These are phyloP conservation scores for Tetrapyrgos nigripes DNA, from an alignment of 1,284 basidiomycete genomes.

Conservation along the genomic window DNA sequence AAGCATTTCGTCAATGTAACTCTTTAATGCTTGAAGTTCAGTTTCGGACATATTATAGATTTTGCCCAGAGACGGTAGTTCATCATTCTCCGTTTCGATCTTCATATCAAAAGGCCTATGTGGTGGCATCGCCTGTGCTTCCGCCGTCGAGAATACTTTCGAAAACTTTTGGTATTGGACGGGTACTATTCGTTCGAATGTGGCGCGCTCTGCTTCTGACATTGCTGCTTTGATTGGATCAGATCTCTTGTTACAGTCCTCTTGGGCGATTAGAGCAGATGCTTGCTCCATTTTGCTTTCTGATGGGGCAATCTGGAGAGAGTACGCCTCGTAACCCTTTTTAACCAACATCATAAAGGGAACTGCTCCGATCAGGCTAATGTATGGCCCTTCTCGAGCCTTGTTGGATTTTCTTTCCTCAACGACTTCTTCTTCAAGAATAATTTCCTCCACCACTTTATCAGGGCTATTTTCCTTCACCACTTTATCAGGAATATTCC, in stretches of 20 bases:
- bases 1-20: not conserved
- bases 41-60: slow-evolving; percentile 8
- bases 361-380: not conserved
- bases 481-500: not conserved
- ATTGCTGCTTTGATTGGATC: not conserved
- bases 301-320: not conserved
- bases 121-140: not conserved
- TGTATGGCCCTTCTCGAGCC: not conserved
- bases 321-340: not conserved
- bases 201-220: not conserved
- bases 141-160: slow-evolving; percentile 6
- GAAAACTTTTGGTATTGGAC: not conserved
- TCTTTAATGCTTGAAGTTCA: not conserved
- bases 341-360: not conserved
- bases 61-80: not conserved
- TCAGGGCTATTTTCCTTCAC: not conserved
- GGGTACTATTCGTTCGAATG: slow-evolving; percentile 5
- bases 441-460: not conserved
- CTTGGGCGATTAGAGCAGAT: not conserved
- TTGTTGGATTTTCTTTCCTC: not conserved
- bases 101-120: not conserved
- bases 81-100: not conserved
- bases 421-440: not conserved
- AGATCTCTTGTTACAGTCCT: not conserved
- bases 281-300: not conserved